Evolutionary conservation across 1,284 basidiomycete genomes (phyloP).

Genomic region (Sanghuangporus sanghuang): DNA sequence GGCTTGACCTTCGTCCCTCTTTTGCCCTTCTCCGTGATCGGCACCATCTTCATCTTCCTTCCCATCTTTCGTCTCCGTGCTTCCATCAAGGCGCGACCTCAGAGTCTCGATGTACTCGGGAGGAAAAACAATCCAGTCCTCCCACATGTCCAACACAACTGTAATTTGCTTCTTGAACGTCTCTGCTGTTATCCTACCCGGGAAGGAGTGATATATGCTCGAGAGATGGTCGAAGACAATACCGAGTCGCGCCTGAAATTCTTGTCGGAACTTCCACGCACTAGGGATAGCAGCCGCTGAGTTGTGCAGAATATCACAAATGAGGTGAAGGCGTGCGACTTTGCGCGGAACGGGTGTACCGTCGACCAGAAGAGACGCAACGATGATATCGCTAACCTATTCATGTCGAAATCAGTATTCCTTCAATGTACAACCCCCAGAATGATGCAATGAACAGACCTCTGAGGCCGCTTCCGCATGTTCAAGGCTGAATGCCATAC

Average conservation of each 20-base stretch:
- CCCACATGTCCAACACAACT: conserved; percentile 88
- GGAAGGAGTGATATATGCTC: conserved; percentile 88
- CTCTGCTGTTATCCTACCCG: conserved; percentile 89
- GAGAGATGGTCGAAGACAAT: conserved; percentile 91
- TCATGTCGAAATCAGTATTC: not conserved
- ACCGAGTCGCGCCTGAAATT: conserved; percentile 83
- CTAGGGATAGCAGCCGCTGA: conserved; percentile 83
- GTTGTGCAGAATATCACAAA: conserved; percentile 98
- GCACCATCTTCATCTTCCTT: conserved; percentile 29
- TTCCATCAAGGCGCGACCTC: conserved; percentile 67
- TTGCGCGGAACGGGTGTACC: conserved; percentile 93
- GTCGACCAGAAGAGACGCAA: conserved; percentile 78
- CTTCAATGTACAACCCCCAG: not conserved
- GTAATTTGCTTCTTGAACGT: conserved; percentile 90
- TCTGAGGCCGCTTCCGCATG: conserved; percentile 92
- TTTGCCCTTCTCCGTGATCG: conserved; percentile 23
- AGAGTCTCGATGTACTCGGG: conserved; percentile 76
- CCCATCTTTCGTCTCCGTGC: conserved; percentile 28
- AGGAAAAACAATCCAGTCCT: conserved; percentile 91
- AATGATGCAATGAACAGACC: conserved; percentile 39
- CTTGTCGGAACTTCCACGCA: conserved; percentile 92
- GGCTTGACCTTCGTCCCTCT: conserved; percentile 26
- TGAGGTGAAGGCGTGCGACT: conserved; percentile 88
- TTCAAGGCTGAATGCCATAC: conserved; percentile 94
- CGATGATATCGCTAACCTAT: conserved; percentile 83